Evolutionary conservation across 257 asterid genomes (phyloP).

Genomic region (Striga asiatica): DNA sequence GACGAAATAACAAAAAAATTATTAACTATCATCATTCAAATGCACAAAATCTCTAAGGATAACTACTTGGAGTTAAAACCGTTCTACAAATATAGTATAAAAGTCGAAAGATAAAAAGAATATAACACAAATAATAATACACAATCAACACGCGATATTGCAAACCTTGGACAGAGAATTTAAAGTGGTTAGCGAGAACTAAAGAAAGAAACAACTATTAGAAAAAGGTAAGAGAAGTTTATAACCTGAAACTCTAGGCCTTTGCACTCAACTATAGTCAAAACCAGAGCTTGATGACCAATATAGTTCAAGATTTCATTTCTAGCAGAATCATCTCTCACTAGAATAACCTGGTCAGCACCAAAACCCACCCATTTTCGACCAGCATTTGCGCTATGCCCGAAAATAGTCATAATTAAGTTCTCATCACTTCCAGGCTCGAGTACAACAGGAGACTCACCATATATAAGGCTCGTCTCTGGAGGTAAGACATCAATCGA

Average conservation of each 20-base stretch:
- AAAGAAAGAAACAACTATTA: background rate
- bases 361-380: conserved; percentile 49
- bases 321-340: conserved; percentile 38
- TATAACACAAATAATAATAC: background rate
- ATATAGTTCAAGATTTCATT: conserved; percentile 29
- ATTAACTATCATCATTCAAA: too few species aligned
- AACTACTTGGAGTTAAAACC: too few species aligned
- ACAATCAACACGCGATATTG: background rate
- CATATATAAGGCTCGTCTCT: conserved; percentile 47
- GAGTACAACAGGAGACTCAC: conserved; percentile 54
- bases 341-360: conserved; percentile 59
- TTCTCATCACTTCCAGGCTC: conserved; percentile 43
- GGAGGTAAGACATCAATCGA: conserved; percentile 47
- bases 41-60: too few species aligned
- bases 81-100: too few species aligned
- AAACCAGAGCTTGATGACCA: conserved; percentile 47
- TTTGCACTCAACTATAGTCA: conserved; percentile 57
- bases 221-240: background rate
- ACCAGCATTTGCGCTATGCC: conserved; percentile 25
- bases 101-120: background rate
- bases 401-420: conserved; percentile 40
- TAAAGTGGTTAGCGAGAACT: background rate
- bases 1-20: background rate
- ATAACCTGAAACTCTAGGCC: conserved; percentile 66
- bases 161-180: background rate